phyloP scores from a whole-genome alignment of 2,329 filamentous ascomycete species.

The Cordyceps fumosorosea region DNA sequence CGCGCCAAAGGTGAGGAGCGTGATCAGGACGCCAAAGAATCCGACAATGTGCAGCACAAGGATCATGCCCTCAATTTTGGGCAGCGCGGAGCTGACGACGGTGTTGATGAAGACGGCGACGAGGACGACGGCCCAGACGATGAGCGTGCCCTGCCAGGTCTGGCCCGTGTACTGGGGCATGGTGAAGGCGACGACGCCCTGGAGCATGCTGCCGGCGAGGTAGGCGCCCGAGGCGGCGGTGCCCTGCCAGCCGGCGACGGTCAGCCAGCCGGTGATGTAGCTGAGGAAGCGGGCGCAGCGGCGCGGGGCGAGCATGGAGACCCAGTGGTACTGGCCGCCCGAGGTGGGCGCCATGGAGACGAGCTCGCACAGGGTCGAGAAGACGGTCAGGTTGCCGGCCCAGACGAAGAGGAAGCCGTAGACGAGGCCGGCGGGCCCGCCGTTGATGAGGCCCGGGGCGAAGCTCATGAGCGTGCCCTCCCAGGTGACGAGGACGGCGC shows the following conservation, averaged over 20 bases:
- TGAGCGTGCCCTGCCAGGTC: constrained; percentile 23
- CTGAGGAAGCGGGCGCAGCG: constrained; percentile 45
- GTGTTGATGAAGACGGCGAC: constrained; percentile 36
- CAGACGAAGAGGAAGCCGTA: constrained; percentile 45
- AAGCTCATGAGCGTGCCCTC: constrained; percentile 34
- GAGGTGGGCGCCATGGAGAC: constrained; percentile 42
- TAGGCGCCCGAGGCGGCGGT: constrained; percentile 30
- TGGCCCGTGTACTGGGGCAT: constrained; percentile 28
- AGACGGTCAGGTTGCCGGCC: constrained; percentile 39
- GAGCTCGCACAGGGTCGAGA: constrained; percentile 33
- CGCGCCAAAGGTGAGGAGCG: constrained; percentile 26
- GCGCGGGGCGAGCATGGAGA: constrained; percentile 43
- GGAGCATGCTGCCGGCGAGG: constrained; percentile 41
- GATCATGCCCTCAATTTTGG: constrained; percentile 33
- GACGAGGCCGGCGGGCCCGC: constrained; percentile 46
- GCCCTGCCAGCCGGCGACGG: constrained; percentile 41
- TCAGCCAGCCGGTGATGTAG: constrained; percentile 44
- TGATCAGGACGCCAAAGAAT: constrained; percentile 36
- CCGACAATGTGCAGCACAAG: constrained; percentile 38
- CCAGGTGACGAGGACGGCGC: constrained; percentile 48
- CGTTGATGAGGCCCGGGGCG: constrained; percentile 35
- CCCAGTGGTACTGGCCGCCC: constrained; percentile 57
- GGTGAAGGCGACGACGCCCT: constrained; percentile 36
- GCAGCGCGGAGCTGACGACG: constrained; percentile 23
- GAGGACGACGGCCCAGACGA: constrained; percentile 32